These are phyloP conservation scores for Cyanodermella asteris DNA, from an alignment of 2,329 filamentous ascomycete species.

Conservation along the genomic window DNA sequence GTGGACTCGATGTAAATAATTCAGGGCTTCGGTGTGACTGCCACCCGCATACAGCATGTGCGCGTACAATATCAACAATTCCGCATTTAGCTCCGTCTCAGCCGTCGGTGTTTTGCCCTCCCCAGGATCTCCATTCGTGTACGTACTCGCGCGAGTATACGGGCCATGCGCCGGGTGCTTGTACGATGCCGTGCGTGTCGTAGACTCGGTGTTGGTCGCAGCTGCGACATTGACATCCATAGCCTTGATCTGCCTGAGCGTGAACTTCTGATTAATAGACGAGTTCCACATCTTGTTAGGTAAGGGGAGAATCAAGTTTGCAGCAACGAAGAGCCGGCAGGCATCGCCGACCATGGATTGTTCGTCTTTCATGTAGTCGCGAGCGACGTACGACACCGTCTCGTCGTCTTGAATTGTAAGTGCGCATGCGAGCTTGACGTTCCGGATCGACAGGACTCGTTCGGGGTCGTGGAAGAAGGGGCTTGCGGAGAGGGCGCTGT, in stretches of 20 bases:
- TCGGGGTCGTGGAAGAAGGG: slow-evolving; percentile 55
- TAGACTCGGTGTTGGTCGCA: no score
- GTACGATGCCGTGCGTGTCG: no score
- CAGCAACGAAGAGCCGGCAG: slow-evolving; percentile 59
- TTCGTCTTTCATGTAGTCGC: slow-evolving; percentile 68
- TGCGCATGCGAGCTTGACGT: slow-evolving; percentile 37
- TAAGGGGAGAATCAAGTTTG: slow-evolving; percentile 57
- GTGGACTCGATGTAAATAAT: slow-evolving; percentile 18
- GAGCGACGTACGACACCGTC: slow-evolving; percentile 50
- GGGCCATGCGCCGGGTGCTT: no score
- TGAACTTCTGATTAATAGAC: slow-evolving; percentile 69
- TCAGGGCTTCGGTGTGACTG: slow-evolving; percentile 63
- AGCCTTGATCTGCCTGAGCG: slow-evolving; percentile 74
- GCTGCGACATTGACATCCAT: slow-evolving; percentile 45
- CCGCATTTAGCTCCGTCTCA: slow-evolving; percentile 47
- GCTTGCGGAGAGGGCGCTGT: slow-evolving; percentile 56
- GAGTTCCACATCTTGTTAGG: slow-evolving; percentile 56
- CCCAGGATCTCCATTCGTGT: background rate
- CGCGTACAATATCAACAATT: slow-evolving; percentile 69
- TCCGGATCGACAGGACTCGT: slow-evolving; percentile 24
- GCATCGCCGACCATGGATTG: slow-evolving; percentile 58
- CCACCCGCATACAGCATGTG: slow-evolving; percentile 72
- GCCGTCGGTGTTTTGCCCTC: slow-evolving; percentile 2
- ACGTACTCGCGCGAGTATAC: no score
- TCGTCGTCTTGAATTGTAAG: slow-evolving; percentile 58